Base-by-base conservation (phyloP, 2,329 filamentous ascomycete species). In the Pseudonectria buxi region DNA sequence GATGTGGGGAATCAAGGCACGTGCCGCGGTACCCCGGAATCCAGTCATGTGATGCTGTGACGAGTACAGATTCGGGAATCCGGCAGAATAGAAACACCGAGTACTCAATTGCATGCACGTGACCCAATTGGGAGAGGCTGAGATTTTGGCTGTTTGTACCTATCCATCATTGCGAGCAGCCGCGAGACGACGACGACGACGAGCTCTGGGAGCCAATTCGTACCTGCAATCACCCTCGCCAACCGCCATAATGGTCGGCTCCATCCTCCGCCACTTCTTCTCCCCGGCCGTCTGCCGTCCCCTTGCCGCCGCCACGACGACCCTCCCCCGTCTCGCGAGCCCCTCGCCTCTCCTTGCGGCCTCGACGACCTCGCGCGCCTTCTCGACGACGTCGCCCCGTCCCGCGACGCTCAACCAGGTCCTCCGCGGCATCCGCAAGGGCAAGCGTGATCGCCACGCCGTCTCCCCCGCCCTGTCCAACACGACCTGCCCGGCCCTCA, bases 381-480 rank as follows among this genome's bases (percentile, higher is more conserved):
- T 82, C 62, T 72, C 74, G n/a, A 71, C 71, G 25, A 76, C 81
- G 0, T 64, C 76, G 0, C 53, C 67, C 22, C 67, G 65, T 37
- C 64, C 66, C 46, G 77, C 82, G 36, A 88, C 83, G 7, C 71
- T 84, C 50, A 86, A 82, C 65, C 83, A 88, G 61, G 78, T 87
- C 39, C 69, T 83, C 13, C 73, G 75, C 44, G 86, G 87, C 49
- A 89, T 86, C 56, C 84, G 92, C 43, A 78, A 78, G 50, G 72
- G 78, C 32, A 87, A 94, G 65, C 77, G 77, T 40, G 85, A 84
- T 2, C 86, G 92, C 46, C 88, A 94, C 65, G 77, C 86, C 49
- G 81, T 86, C 33, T 96, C 90, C 3, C 92, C 92, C 0, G 89
- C 90, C 14, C 75, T 98, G 35, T 71, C 72, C 32, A 72, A 72